Base-by-base conservation (phyloP, 2,329 filamentous ascomycete genomes). In the Exserohilum turcica region DNA sequence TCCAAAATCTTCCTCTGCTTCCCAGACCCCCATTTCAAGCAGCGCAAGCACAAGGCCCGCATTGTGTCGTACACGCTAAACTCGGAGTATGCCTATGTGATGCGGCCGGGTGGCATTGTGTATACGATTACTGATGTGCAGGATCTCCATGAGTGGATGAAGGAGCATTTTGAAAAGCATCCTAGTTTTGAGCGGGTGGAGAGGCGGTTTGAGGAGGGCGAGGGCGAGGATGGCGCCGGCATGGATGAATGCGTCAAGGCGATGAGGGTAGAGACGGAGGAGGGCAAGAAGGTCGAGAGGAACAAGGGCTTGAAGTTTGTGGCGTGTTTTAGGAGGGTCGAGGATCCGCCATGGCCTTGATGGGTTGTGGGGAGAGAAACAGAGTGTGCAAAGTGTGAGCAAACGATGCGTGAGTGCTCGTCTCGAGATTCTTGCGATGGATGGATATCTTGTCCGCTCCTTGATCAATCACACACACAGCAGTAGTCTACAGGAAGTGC, bases 71-170 rank as follows among this genome's bases (percentile, higher is more conserved):
- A 89, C 37, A 92, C 91, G 12, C 79, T 99, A 47, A 92, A 91
- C 68, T 90, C 92, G 0, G 94, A 99, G 76, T 99, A 99, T 71
- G 94, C 94, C 0, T 97, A 89, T 72, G 90, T 89, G 8, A 71
- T 97, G 58, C 82, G 82, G 35, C 92, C 92, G 0, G 92, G 92
- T 0, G 95, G 94, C 2, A 84, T 93, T 43, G 82, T 96, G 36
- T 99, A 97, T 73, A 97, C 93, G 1, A 97, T 99, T 67, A 99
- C 94, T 1, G 94, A 99, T 77, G 94, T 99, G 36, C 89, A 96
- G 77, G 92, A 96, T 69, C 79, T 99, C 73, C 91, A 97, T 74
- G 77, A 86, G 64, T 97, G 93, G 93, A 96, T 97, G 87, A 87
- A 93, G 47, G 83, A 84, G 71, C 91, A 97, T 76, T 88, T 97